phyloP scores from a whole-genome alignment of 2,329 filamentous ascomycete genomes.

The Curvularia verruculosa region DNA sequence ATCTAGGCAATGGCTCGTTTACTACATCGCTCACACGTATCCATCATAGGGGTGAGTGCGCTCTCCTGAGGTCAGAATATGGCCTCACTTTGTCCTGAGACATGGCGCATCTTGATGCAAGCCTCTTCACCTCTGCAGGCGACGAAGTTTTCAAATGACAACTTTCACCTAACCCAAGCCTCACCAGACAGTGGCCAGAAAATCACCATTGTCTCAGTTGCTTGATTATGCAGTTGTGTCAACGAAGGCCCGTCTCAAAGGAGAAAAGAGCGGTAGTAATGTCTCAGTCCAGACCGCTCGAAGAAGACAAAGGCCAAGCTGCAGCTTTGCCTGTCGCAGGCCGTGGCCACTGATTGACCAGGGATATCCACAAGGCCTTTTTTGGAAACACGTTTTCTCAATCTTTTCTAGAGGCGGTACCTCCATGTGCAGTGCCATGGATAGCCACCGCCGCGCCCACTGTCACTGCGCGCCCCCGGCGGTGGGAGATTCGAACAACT shows the following conservation, averaged over 20 bases:
- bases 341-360: conserved; percentile 21
- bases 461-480: conserved; percentile 34
- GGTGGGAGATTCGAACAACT: conserved; percentile 41
- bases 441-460: conserved; percentile 18
- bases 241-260: conserved; percentile 12
- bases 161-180: conserved; percentile 22
- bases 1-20: conserved; percentile 7
- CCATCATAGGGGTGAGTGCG: not conserved
- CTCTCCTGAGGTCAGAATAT: not conserved
- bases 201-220: conserved; percentile 22
- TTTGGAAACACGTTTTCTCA: conserved; percentile 20
- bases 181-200: conserved; percentile 32
- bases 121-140: conserved; percentile 17
- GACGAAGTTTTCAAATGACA: conserved; percentile 6
- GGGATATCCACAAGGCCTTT: conserved; percentile 13
- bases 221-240: conserved; percentile 19
- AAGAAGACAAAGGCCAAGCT: conserved; percentile 26
- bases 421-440: conserved; percentile 17
- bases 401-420: conserved; percentile 16
- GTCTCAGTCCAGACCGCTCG: conserved; percentile 40
- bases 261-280: conserved; percentile 31
- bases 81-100: conserved; percentile 8
- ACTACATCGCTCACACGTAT: not conserved
- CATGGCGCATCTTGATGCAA: conserved; percentile 21
- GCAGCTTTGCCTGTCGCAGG: conserved; percentile 27